phyloP scores from a whole-genome alignment of 345 rosid species.

The Sapria himalayana region DNA sequence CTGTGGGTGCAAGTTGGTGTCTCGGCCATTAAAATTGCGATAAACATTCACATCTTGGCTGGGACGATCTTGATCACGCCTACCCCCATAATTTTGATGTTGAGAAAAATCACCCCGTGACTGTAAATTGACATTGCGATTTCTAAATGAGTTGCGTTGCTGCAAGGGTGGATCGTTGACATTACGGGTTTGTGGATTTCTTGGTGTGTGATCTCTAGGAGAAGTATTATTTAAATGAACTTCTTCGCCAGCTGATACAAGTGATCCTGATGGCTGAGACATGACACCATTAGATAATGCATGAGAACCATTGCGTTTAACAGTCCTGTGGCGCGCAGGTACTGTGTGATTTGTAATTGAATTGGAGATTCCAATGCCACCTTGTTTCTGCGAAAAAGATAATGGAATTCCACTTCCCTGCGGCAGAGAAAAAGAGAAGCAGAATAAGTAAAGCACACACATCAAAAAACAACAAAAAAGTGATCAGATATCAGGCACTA shows the following conservation, averaged over 20 bases:
- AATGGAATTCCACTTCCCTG: slow-evolving; percentile 21
- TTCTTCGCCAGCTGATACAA: slow-evolving; percentile 18
- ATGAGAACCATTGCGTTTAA: slow-evolving; percentile 16
- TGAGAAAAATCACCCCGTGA: slow-evolving; percentile 40
- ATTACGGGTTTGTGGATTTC: slow-evolving; percentile 30
- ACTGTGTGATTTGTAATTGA: slow-evolving; percentile 16
- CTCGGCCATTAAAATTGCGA: slow-evolving; percentile 46
- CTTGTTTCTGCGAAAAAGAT: slow-evolving; percentile 18
- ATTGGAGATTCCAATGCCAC: slow-evolving; percentile 12
- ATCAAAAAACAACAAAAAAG: slow-evolving; percentile 1
- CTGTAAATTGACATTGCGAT: slow-evolving; percentile 32
- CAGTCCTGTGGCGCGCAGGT: slow-evolving; percentile 19
- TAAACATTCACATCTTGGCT: slow-evolving; percentile 23
- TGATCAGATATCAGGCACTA: not conserved
- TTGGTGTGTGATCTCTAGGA: slow-evolving; percentile 33
- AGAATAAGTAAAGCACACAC: not conserved
- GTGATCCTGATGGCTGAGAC: slow-evolving; percentile 22
- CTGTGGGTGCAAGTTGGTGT: slow-evolving; percentile 36
- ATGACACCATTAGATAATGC: slow-evolving; percentile 19
- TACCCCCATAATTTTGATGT: slow-evolving; percentile 44
- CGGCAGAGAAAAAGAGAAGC: not conserved
- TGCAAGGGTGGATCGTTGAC: slow-evolving; percentile 31
- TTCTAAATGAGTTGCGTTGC: slow-evolving; percentile 42
- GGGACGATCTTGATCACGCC: slow-evolving; percentile 53
- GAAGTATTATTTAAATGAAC: slow-evolving; percentile 18